Base-by-base conservation (phyloP, 176 grass and related monocot genomes). In the Tillandsia leiboldiana region DNA sequence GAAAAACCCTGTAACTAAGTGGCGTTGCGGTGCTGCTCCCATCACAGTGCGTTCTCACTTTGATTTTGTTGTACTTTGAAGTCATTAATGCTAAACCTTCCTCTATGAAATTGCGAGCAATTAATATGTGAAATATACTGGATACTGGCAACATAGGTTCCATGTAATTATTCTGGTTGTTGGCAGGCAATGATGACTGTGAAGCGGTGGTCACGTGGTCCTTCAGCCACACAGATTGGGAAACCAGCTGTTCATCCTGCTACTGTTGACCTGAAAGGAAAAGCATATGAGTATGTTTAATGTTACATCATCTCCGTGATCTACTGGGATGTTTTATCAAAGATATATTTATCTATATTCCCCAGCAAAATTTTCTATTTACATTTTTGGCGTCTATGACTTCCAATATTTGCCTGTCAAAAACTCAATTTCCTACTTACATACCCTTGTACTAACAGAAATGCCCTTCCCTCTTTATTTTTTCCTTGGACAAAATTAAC, bases 1-100 rank as follows among this genome's bases (percentile, higher is more conserved):
- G 77, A 87, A 83, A 51, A 69, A 83, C 78, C 75, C 79, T 3
- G 72, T 88, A 29, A 77, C 77, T 51, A 84, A 88, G 74, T 92
- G 89, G 89, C 72, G 78, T 65, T 92, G 89, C 56, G 89, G 89
- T 10, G 89, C 89, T 77, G 82, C 89, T 29, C 89, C 89, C 51
- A 72, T 88, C 59, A 85, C 89, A n/a, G 88, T 91, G 66, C 51
- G 81, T 48, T 77, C 52, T 54, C 56, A 58, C 50, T 20, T 15
- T 8, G 28, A 26, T 50, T 70, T 59, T 63, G 56, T 9, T 51
- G 22, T 70, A 33, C 20, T 17, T 52, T 29, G 65, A 59, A 14
- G 13, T 53, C 22, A 28, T 70, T 17, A 61, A 61, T 20, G 56
- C 15, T 61, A 17, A 18, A 18, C 56, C 22, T 61, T 10, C 22